Base-by-base conservation (phyloP, 169 alveolate species). In the Cryptosporidium viatorum region DNA sequence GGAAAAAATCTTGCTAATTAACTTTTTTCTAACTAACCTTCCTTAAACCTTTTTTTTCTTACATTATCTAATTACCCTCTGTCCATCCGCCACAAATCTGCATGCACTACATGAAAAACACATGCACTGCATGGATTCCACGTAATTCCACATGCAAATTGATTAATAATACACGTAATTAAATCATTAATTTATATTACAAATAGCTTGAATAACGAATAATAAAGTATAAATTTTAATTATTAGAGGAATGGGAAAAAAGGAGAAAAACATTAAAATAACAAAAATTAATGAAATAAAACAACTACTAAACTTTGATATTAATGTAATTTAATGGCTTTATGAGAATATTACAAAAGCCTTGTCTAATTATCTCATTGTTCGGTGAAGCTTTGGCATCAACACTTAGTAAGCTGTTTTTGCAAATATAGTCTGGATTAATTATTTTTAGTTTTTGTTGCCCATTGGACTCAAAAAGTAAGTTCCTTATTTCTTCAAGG, bases 341-440 rank as follows among this genome's bases (percentile, higher is more conserved):
- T 3, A 80, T 21, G 26, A 80, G 75, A 43, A 43, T 39, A 26
- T 80, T 31, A 62, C 89, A 80, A 35, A 80, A 80, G 0, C 89
- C 89, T 48, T 80, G 89, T 18, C 35, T 29, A 26, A 80, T 80
- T 10, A 80, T 43, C 21, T 80, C 89, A 16, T 60, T 60, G 18
- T 80, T 80, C 55, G 62, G 62, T 2, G 89, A 26, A 48, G 45
- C n/a, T 7, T 55, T 58, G 5, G 71, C n/a, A 16, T 55, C 23
- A 8, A 37, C 18, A 35, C 33, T 52, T 16, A 73, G 26, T 23
- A 51, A 58, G 33, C 55, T 26, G 55, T 55, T 33, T 31, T 41
- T 31, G 55, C 86, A 73, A 52, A 73, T 73, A 37, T 73, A 51
- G 1, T 51, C n/a, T 6, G 68, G 68, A 55, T 80, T 29, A 41